Evolutionary conservation across 2,329 filamentous ascomycete genomes (phyloP), one percentile per base, ranked within the genome.

Genomic region (Colletotrichum navitas): DNA sequence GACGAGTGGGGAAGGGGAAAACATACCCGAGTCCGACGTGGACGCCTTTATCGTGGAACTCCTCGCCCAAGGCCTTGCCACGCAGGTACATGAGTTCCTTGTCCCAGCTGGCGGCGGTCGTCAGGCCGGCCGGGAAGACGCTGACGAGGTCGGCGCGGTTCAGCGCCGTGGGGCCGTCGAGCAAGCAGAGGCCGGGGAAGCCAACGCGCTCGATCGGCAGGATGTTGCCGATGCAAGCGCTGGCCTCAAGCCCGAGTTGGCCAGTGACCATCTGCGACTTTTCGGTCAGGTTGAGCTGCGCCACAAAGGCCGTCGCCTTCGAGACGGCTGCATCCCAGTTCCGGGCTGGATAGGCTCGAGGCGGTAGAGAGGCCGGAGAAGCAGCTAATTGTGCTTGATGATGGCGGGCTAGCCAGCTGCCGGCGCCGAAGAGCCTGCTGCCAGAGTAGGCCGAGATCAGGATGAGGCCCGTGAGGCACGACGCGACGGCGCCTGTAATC

Each of bases 211-310:
- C 80, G 36, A 89, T 85, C 32, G 89, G 82, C 7, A 84, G 83
- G 18, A 88, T 90, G 77, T 91, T 91, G 49, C 89, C 89, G 14
- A 91, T 90, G 76, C 91, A 93, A 72, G 90, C 87, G 0, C 89
- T 91, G 83, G 92, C 92, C 76, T 87, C 84, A 92, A 92, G 95
- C 24, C 93, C 93, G 5, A 90, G 88, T 14, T n/a, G 36, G 16
- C 94, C 94, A 0, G 92, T 93, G 5, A 93, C 94, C 69, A 96
- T 86, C 77, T 91, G 92, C 76, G 95, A 88, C 81, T 96, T 97
- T 80, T 96, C 93, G 2, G 89, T 83, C 56, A 94, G 84, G 21
- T 89, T 92, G 85, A 97, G 91, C 77, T 89, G 88, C 41, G 85
- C 85, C 7, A 97, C 88, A 73, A 95, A 81, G 11, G 86, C 82